Percentiles rank a stretch among this genome's conserved stretches.
Conservation (phyloP, 345 rosid species). For the Jatropha curcas region DNA sequence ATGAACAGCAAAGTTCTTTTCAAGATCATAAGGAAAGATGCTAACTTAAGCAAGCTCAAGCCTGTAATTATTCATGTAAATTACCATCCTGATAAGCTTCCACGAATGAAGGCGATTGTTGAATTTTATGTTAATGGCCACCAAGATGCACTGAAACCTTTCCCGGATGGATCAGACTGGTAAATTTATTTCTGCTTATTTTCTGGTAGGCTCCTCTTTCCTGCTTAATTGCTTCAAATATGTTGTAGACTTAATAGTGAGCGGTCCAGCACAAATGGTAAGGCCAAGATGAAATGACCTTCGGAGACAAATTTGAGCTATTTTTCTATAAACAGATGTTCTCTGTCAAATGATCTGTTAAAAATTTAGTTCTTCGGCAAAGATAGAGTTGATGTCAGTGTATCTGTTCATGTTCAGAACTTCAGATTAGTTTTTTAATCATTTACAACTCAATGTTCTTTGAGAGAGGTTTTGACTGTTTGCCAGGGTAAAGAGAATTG, state of each 20-base stretch:
- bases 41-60: slow-evolving; percentile 28
- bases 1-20: slow-evolving; percentile 39
- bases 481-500: neutral
- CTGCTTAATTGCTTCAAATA: neutral
- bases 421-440: too few species aligned
- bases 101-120: slow-evolving; percentile 28
- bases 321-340: too few species aligned
- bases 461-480: neutral
- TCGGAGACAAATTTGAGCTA: neutral
- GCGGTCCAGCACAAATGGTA: neutral
- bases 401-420: neutral
- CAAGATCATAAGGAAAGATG: slow-evolving; percentile 34
- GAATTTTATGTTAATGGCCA: slow-evolving; percentile 31
- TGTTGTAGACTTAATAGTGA: neutral
- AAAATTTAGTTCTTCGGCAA: neutral
- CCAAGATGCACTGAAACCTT: slow-evolving; percentile 28
- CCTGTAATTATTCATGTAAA: slow-evolving; percentile 33
- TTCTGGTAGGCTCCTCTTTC: neutral
- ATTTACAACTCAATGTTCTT: neutral
- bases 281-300: neutral
- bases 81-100: slow-evolving; percentile 39
- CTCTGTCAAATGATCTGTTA: neutral
- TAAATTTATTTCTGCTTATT: slow-evolving; percentile 4
- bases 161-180: slow-evolving; percentile 34
- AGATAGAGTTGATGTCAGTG: neutral